Conservation (phyloP, 441 rosid genomes). For the Jatropha multifida region DNA sequence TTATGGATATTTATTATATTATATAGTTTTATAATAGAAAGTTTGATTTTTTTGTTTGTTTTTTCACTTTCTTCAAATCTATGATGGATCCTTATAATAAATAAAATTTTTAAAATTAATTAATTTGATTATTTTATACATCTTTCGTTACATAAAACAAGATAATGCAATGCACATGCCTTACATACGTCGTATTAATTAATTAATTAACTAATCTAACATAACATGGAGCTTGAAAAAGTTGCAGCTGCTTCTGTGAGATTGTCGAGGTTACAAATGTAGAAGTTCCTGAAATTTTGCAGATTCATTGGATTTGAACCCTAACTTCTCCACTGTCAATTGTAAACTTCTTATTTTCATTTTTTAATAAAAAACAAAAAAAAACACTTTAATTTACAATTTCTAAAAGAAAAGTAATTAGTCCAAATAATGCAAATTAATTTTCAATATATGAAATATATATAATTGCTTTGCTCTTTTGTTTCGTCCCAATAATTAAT, state of each 20-base stretch:
- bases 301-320: not conserved
- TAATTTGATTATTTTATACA: constrained; percentile 6
- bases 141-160: constrained; percentile 26
- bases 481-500: too few species aligned
- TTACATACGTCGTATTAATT: constrained; percentile 1
- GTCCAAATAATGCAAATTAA: too few species aligned
- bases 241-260: not conserved
- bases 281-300: not conserved
- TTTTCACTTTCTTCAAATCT: constrained; percentile 19
- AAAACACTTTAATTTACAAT: too few species aligned
- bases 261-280: constrained; percentile 13
- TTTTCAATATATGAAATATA: too few species aligned
- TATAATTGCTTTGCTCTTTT: too few species aligned
- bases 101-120: not conserved
- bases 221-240: not conserved
- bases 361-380: too few species aligned
- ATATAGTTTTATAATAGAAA: not conserved
- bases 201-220: constrained; percentile 6
- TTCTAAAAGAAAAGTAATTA: too few species aligned
- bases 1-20: not conserved
- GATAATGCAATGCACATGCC: constrained; percentile 43
- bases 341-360: too few species aligned
- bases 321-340: too few species aligned
- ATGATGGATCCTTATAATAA: constrained; percentile 15
- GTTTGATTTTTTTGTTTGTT: not conserved